Percentiles rank a stretch among this genome's conserved stretches.
phyloP scores from a whole-genome alignment of 176 grass and related monocot genomes.

The barley (Hordeum vulgare) region MorexV3_pseudomolecules_assembly NC_058524.1:13742080-13742579 shows the following conservation, averaged over 20 bases:
- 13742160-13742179: too few relatives aligned
- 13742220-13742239: background rate
- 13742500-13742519: constrained; percentile 37
- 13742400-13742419: background rate
- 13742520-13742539: constrained; percentile 47
- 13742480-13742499: constrained; percentile 52
- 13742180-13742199: too few relatives aligned
- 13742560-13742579: background rate
- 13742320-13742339: background rate
- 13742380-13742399: background rate
- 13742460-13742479: constrained; percentile 34
- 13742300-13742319: background rate
- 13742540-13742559: background rate
- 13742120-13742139: too few relatives aligned
- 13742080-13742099: too few relatives aligned
- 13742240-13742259: background rate
- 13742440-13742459: background rate
- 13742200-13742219: background rate
- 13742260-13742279: background rate
- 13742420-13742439: background rate
- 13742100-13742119: too few relatives aligned
- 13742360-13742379: background rate
- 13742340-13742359: background rate
- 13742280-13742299: too few relatives aligned
- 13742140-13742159: too few relatives aligned